Evolutionary conservation across 1,284 basidiomycete genomes (phyloP), one percentile per base, ranked within the genome.

Genomic region (Tremellales sp.): DNA sequence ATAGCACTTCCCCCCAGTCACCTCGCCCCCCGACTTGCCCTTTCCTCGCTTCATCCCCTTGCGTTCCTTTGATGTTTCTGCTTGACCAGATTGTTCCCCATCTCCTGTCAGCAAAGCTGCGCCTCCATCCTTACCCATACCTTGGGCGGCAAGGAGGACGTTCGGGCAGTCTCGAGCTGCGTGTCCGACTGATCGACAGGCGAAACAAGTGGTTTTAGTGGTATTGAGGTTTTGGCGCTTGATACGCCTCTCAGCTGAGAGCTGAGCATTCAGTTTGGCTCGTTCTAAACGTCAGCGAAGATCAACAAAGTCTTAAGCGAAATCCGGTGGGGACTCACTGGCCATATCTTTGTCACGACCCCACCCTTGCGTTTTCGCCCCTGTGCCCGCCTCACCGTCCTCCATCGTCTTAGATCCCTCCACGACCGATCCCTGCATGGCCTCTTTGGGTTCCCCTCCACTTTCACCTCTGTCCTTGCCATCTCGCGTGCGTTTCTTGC

Each of bases 131-230:
- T 41, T 39, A 26, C 31, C 47, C 15, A 36, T 40, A 21, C 40
- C 33, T 12, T 40, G 53, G 10, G 68, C 64, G 3, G 69, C 70
- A 10, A 68, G 56, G 5, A 72, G 55, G 15, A 73, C 75, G n/a
- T 79, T 82, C 0, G 85, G 87, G 67, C 92, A 97, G 52, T 91
- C 82, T 64, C 79, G 84, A 2, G 91, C 91, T 0, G 86, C 78
- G 65, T 96, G 92, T 0, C 92, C 92, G 54, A 80, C 82, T 61
- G 84, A 79, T 47, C 92, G 82, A 75, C 92, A 97, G 1, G 87
- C 88, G 69, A 90, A 94, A 68, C 92, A 96, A 7, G 82, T 84
- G 3, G 84, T 89, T 3, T 76, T 73, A 19, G 77, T 72, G 8
- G 78, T 66, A 40, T 83, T 81, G 46, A 85, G 82, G 5, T 81